Evolutionary conservation across 2,329 filamentous ascomycete genomes (phyloP).

Genomic region (Colletotrichum cuscutae): DNA sequence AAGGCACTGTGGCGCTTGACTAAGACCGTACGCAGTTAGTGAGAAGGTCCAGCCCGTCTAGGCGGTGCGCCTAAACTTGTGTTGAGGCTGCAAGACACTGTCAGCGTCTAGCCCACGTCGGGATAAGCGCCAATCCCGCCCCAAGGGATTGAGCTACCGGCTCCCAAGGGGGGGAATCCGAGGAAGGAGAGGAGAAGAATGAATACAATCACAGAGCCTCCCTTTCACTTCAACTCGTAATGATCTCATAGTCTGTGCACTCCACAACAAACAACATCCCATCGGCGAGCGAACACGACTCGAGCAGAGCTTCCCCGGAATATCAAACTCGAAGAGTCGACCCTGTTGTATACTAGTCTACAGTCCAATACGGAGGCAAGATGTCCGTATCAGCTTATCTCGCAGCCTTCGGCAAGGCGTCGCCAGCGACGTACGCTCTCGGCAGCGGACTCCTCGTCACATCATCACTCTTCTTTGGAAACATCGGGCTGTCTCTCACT

Average conservation of each 20-base stretch:
- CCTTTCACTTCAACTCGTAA: background rate
- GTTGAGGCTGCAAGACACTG: background rate
- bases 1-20: background rate
- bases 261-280: background rate
- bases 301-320: background rate
- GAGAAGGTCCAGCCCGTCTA: background rate
- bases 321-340: background rate
- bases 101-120: background rate
- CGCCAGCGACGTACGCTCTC: background rate
- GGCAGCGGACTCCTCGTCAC: slow-evolving; percentile 7
- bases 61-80: background rate
- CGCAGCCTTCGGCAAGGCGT: slow-evolving; percentile 2
- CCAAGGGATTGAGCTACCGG: background rate
- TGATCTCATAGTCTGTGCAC: slow-evolving; percentile 5
- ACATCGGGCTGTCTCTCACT: background rate
- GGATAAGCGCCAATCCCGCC: background rate
- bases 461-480: slow-evolving; percentile 6
- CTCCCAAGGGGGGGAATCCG: background rate
- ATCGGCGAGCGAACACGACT: background rate
- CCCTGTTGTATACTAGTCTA: background rate
- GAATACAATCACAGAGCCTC: slow-evolving; percentile 9
- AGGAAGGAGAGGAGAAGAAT: background rate
- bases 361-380: background rate
- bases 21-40: background rate
- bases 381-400: slow-evolving; percentile 10